These are phyloP conservation scores for Ceratocystiopsis minuta DNA, from an alignment of 2,329 filamentous ascomycete species.

Conservation along the genomic window DNA sequence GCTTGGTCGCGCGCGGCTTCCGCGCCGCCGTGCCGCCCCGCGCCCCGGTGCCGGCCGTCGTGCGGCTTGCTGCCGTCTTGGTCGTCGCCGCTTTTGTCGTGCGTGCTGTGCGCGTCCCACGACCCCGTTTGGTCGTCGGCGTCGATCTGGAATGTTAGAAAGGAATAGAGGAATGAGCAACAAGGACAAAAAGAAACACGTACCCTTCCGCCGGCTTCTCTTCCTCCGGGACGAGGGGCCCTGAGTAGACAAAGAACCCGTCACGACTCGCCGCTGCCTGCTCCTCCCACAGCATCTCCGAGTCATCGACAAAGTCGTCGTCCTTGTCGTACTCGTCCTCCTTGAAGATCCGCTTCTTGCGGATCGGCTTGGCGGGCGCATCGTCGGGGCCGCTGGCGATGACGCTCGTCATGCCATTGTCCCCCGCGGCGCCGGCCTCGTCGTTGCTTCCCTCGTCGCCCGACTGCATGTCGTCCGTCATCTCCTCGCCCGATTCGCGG, in stretches of 20 bases:
- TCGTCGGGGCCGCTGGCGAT: conserved; percentile 39
- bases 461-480: conserved; percentile 55
- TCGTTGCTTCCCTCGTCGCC: conserved; percentile 66
- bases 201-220: conserved; percentile 49
- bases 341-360: conserved; percentile 66
- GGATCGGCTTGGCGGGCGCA: conserved; percentile 41
- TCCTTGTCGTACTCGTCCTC: conserved; percentile 73
- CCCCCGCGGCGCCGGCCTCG: conserved; percentile 53
- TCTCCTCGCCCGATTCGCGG: conserved; percentile 60
- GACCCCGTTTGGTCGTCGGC: conserved; percentile 52
- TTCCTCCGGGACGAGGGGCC: conserved; percentile 71
- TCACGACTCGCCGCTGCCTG: conserved; percentile 87
- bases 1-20: conserved; percentile 75
- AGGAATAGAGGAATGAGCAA: not conserved
- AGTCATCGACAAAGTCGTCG: conserved; percentile 80
- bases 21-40: conserved; percentile 56
- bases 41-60: conserved; percentile 40
- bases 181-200: conserved; percentile 14
- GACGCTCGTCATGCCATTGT: conserved; percentile 15
- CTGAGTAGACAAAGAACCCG: conserved; percentile 95
- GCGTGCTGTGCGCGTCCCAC: conserved; percentile 26
- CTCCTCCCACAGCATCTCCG: conserved; percentile 87
- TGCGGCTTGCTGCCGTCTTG: not conserved
- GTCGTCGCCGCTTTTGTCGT: not conserved
- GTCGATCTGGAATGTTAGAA: conserved; percentile 36